phyloP scores from a whole-genome alignment of 129 eudicot species.

The sunflower (Helianthus annuus) region HanXRQr2.0-SUNRISE NC_035449.2:60964009-60964508 shows the following conservation, averaged over 20 bases:
- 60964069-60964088: too few species aligned
- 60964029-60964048: too few species aligned
- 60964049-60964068: too few species aligned
- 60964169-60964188: background rate
- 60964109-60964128: too few species aligned
- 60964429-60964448: slow-evolving; percentile 51
- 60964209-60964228: slow-evolving; percentile 10
- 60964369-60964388: slow-evolving; percentile 31
- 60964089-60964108: too few species aligned
- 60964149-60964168: too few species aligned
- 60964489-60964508: slow-evolving; percentile 26
- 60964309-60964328: slow-evolving; percentile 46
- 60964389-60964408: slow-evolving; percentile 20
- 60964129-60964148: too few species aligned
- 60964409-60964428: slow-evolving; percentile 41
- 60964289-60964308: slow-evolving; percentile 42
- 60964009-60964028: too few species aligned
- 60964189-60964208: background rate
- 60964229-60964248: slow-evolving; percentile 30
- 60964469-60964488: slow-evolving; percentile 16
- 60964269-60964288: slow-evolving; percentile 53
- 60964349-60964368: slow-evolving; percentile 20
- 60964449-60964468: slow-evolving; percentile 10
- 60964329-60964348: slow-evolving; percentile 56
- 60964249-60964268: slow-evolving; percentile 52